Conservation (phyloP, 1,284 basidiomycete species). For the Coniferiporia sulphurascens region DNA sequence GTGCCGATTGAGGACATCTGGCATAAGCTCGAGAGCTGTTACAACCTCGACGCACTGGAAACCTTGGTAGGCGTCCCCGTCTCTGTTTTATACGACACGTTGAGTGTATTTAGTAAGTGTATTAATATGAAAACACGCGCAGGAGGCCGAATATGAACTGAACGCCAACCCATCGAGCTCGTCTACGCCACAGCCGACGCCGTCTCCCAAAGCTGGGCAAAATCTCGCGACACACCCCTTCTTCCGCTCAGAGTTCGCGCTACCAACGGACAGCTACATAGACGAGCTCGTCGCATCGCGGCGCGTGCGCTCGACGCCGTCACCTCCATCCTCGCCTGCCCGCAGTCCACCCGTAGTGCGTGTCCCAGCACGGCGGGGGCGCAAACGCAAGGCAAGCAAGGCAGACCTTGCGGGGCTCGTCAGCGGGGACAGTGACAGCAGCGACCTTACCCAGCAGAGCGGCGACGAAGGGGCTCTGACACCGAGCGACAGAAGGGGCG, state of each 20-base stretch:
- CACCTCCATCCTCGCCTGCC: constrained; percentile 49
- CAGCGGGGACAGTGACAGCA: constrained; percentile 74
- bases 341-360: constrained; percentile 36
- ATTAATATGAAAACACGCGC: constrained; percentile 37
- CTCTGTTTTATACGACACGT: constrained; percentile 6
- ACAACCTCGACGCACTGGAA: constrained; percentile 76
- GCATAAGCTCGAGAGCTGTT: constrained; percentile 67
- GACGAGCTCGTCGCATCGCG: constrained; percentile 55
- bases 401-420: constrained; percentile 61
- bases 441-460: constrained; percentile 73
- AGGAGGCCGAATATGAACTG: constrained; percentile 58
- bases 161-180: constrained; percentile 35
- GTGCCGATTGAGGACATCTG: constrained; percentile 66
- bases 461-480: constrained; percentile 56
- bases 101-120: constrained; percentile 3
- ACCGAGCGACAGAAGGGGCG: constrained; percentile 36
- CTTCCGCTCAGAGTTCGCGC: constrained; percentile 61
- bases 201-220: constrained; percentile 59
- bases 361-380: constrained; percentile 32
- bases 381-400: constrained; percentile 26
- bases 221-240: constrained; percentile 64
- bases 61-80: constrained; percentile 49
- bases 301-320: constrained; percentile 57
- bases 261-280: constrained; percentile 55
- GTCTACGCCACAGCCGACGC: constrained; percentile 44